A percentile compares a stretch with the other conserved stretches of the same genome.
Evolutionary conservation across 2,329 filamentous ascomycete species (phyloP).

Genomic region (Paracoccidioides lutzii): DNA sequence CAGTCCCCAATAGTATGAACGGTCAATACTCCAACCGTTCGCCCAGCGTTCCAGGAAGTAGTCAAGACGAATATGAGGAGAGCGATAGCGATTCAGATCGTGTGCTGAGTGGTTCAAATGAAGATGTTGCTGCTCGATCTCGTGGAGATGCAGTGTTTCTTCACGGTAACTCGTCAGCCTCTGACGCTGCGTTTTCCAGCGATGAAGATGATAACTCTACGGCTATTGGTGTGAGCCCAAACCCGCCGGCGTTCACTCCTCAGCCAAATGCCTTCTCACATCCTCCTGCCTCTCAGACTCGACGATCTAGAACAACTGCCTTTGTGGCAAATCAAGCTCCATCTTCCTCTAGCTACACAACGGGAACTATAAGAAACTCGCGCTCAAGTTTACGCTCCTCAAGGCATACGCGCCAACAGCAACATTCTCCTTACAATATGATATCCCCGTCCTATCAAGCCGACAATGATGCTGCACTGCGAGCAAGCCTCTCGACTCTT

Average conservation of each 20-base stretch:
- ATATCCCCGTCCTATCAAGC: slow-evolving; percentile 64
- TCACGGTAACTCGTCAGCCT: slow-evolving; percentile 16
- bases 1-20: slow-evolving; percentile 28
- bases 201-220: slow-evolving; percentile 66
- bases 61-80: slow-evolving; percentile 90
- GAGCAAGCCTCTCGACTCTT: slow-evolving; percentile 85
- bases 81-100: slow-evolving; percentile 81
- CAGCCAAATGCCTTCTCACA: slow-evolving; percentile 90
- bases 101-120: slow-evolving; percentile 51
- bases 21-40: slow-evolving; percentile 32
- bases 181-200: slow-evolving; percentile 25
- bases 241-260: slow-evolving; percentile 53
- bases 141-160: slow-evolving; percentile 15
- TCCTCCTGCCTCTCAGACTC: slow-evolving; percentile 48
- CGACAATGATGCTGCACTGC: slow-evolving; percentile 84
- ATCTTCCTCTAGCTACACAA: slow-evolving; percentile 23
- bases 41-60: slow-evolving; percentile 46
- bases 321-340: slow-evolving; percentile 36
- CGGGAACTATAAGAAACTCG: slow-evolving; percentile 28
- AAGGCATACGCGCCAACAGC: slow-evolving; percentile 31
- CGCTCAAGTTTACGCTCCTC: slow-evolving; percentile 21
- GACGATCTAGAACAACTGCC: slow-evolving; percentile 31
- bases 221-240: slow-evolving; percentile 55
- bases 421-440: slow-evolving; percentile 51
- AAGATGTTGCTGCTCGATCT: slow-evolving; percentile 35